Base-by-base conservation (phyloP, 1,284 basidiomycete genomes). In the Rhizoctonia solani region DNA sequence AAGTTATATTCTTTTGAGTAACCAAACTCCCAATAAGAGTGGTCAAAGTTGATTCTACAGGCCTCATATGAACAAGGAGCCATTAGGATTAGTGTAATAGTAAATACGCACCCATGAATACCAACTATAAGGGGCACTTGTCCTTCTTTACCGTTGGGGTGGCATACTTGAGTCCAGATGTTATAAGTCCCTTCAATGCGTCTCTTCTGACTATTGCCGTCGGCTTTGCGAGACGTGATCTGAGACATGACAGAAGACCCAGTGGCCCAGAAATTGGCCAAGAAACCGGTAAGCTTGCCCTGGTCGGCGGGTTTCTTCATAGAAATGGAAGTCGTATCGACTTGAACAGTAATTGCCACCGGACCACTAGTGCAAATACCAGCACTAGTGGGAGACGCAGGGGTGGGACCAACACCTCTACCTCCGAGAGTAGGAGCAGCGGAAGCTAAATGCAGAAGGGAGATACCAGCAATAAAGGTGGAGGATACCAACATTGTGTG, bases 1-100 rank as follows among this genome's bases (percentile, higher is more conserved):
- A 74, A 76, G 55, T 74, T 75, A 67, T 74, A 73, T 30, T 70
- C 65, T 14, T 73, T 72, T 4, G 71, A 72, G 30, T 69, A 74
- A 21, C 73, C 73, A 56, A 74, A 73, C 34, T 71, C 72, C 75
- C 75, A 76, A 68, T 77, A 75, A 9, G 69, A 71, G 68, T 75
- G 73, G 39, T 75, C 74, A 58, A 74, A 74, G 32, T 71, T 71
- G 49, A 73, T 75, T 1, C 73, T 73, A 39, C 1, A 25, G 5
- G 1, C 44, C 19, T 66, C 21, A 46, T 19, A 6, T 5, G 44
- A 46, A 6, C 6, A 46, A 19, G 39, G 37, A 39, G 16, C 37
- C 16, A 39, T 39, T 16, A 44, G 29, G 25, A 41, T 16, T 16
- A 23, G 44, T n/a, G 6, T 14, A 44, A 34, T 1, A 32, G 42